Percentiles rank a stretch among this genome's conserved stretches.
Conservation (phyloP, 441 rosid species). For the Populus trichocarpa region DNA sequence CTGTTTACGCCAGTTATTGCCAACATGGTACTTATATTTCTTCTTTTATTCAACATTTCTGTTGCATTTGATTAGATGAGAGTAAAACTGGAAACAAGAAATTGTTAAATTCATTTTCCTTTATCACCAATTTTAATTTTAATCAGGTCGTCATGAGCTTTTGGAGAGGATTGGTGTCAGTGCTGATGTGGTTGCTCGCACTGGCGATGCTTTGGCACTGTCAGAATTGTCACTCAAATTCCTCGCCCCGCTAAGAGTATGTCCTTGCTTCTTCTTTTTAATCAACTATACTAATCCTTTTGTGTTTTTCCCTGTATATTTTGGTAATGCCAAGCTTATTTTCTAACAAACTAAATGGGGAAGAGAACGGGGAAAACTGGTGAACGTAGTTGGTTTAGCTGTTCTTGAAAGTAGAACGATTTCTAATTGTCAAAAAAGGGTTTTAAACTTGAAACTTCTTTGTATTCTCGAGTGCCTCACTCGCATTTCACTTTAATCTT, state of each 20-base stretch:
- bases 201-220: constrained; percentile 54
- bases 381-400: neutral
- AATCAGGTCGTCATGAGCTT: constrained; percentile 68
- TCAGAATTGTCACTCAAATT: constrained; percentile 67
- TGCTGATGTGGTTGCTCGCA: constrained; percentile 65
- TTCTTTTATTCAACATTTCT: neutral
- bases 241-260: constrained; percentile 66
- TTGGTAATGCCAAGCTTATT: neutral
- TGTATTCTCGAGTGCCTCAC: neutral
- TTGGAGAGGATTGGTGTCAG: constrained; percentile 55
- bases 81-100: neutral
- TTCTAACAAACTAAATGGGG: neutral
- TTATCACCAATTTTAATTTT: neutral
- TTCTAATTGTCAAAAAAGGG: neutral
- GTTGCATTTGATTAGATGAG: neutral
- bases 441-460: neutral
- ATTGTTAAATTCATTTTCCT: no score
- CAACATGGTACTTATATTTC: constrained; percentile 46
- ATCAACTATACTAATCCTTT: neutral
- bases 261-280: constrained; percentile 12
- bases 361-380: neutral
- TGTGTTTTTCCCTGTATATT: neutral
- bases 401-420: neutral
- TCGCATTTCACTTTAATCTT: neutral
- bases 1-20: constrained; percentile 76